These are phyloP conservation scores for Hypsizygus marmoreus DNA, from an alignment of 768 basidiomycete species.

Conservation along the genomic window DNA sequence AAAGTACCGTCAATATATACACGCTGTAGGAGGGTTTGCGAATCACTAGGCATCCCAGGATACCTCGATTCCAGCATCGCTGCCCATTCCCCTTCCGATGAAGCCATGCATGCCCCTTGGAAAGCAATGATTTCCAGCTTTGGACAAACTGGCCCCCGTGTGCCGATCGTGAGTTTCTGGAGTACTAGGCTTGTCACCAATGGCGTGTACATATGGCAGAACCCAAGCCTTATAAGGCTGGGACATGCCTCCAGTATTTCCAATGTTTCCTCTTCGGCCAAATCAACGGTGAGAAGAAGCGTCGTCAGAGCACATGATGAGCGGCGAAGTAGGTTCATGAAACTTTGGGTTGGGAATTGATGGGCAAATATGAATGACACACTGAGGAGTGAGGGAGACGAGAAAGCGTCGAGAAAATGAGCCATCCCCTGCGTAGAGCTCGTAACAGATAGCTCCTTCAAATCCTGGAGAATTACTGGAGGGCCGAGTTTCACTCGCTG, in stretches of 20 bases:
- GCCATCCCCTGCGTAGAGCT: neutral
- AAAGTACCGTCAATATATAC: no score
- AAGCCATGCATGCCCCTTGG: no score
- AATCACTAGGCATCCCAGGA: no score
- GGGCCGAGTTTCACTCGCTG: neutral
- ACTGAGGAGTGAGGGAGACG: neutral
- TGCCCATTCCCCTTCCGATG: no score
- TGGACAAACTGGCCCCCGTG: neutral
- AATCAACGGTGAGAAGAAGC: neutral
- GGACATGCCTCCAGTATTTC: slow-evolving; percentile 2
- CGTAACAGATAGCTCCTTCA: neutral
- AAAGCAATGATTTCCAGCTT: slow-evolving; percentile 4
- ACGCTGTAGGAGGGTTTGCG: no score
- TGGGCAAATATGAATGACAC: neutral
- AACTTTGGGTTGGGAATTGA: neutral
- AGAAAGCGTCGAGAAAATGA: neutral
- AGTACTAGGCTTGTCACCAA: neutral
- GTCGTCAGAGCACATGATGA: slow-evolving; percentile 2
- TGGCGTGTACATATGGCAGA: neutral
- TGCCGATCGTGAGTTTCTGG: neutral
- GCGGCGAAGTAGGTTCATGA: neutral
- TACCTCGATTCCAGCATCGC: no score
- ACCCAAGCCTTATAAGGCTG: neutral
- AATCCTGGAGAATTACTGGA: neutral
- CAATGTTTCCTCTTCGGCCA: neutral